These are phyloP conservation scores for Agaricus blazei DNA, from an alignment of 768 basidiomycete genomes.

Conservation along the genomic window DNA sequence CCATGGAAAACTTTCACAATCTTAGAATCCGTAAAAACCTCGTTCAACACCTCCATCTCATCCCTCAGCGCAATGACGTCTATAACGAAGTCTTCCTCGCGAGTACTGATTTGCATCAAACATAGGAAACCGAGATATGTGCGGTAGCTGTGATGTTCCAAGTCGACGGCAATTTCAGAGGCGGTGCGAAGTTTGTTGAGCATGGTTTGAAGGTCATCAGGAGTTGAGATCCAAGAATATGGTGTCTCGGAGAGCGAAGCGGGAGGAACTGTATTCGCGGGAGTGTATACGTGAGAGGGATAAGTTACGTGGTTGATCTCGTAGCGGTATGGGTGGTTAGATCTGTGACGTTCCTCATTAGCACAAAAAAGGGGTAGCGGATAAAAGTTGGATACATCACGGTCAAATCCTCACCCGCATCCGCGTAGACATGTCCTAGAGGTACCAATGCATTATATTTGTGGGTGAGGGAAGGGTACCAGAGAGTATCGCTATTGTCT, in stretches of 20 bases:
- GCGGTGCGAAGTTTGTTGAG: slow-evolving; percentile 58
- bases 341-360: slow-evolving; percentile 16
- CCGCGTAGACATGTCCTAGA: slow-evolving; percentile 55
- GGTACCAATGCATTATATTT: slow-evolving; percentile 87
- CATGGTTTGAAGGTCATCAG: slow-evolving; percentile 52
- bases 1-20: slow-evolving; percentile 96
- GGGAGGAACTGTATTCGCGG: slow-evolving; percentile 45
- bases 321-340: slow-evolving; percentile 76
- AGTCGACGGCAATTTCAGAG: slow-evolving; percentile 86
- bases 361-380: background rate
- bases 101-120: slow-evolving; percentile 87
- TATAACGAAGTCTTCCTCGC: slow-evolving; percentile 82
- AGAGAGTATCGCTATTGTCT: slow-evolving; percentile 56
- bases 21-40: slow-evolving; percentile 78
- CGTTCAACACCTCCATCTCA: slow-evolving; percentile 69
- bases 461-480: slow-evolving; percentile 63
- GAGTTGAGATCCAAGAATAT: slow-evolving; percentile 66
- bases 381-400: slow-evolving; percentile 21
- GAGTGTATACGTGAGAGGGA: slow-evolving; percentile 57
- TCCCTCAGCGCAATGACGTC: slow-evolving; percentile 76
- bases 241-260: slow-evolving; percentile 59
- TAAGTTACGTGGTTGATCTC: slow-evolving; percentile 76
- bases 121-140: slow-evolving; percentile 86
- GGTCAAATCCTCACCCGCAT: slow-evolving; percentile 19
- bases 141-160: slow-evolving; percentile 90